phyloP scores from a whole-genome alignment of 345 rosid genomes.

The Lepidium africanum region DNA sequence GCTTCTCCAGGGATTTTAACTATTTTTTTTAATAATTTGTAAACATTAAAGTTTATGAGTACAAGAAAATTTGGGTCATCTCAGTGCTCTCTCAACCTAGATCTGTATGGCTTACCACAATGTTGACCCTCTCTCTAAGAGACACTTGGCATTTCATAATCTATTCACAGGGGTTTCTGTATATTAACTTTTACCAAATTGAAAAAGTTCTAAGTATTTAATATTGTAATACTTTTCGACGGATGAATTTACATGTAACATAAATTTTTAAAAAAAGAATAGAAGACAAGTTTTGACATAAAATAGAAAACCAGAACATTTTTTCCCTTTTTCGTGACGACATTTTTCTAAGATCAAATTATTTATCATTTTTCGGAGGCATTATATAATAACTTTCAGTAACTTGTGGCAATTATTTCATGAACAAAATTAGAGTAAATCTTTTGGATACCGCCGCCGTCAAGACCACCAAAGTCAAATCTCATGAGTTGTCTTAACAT shows the following conservation, averaged over 20 bases:
- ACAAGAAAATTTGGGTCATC: not conserved
- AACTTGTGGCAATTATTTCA: not conserved
- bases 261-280: no score
- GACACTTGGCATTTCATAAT: not conserved
- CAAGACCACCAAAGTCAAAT: not conserved
- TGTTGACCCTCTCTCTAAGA: not conserved
- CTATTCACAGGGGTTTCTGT: not conserved
- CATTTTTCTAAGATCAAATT: no score
- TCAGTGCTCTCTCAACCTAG: not conserved
- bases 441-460: not conserved
- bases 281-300: no score
- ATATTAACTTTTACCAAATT: no score
- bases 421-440: no score
- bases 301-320: no score
- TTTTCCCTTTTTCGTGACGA: no score
- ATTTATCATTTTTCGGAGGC: no score
- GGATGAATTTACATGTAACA: no score
- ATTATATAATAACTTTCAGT: no score
- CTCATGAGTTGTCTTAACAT: not conserved
- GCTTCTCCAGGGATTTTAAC: not conserved
- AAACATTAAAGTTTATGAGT: slow-evolving; percentile 1
- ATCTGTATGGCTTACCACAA: not conserved
- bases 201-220: no score
- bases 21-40: not conserved
- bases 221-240: no score